Evolutionary conservation across 73 alveolate species (phyloP).

Genomic region (Paramecium bursaria): DNA sequence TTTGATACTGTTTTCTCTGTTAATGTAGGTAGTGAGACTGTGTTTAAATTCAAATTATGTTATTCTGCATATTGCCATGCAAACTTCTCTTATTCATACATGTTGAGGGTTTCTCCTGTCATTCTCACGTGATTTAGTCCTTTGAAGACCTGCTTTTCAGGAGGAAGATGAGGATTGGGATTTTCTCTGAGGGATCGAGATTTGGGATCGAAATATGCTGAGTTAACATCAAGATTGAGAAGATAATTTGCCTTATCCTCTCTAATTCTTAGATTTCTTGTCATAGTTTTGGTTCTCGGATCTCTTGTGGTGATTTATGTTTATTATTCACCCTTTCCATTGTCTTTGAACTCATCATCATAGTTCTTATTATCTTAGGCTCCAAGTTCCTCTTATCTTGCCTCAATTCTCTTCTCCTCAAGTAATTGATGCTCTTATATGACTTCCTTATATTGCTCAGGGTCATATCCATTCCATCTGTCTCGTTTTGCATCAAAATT

Average conservation of each 20-base stretch:
- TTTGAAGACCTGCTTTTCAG: constrained; percentile 70
- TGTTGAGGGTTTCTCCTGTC: constrained; percentile 74
- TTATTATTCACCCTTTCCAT: constrained; percentile 72
- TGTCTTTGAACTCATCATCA: constrained; percentile 69
- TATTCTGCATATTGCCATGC: constrained; percentile 76
- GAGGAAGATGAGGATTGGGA: constrained; percentile 78
- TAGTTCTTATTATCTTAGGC: constrained; percentile 16
- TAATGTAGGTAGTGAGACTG: constrained; percentile 87
- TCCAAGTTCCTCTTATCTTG: constrained; percentile 66
- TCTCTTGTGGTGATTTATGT: constrained; percentile 74
- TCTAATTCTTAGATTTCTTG: constrained; percentile 81
- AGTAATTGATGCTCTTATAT: constrained; percentile 77
- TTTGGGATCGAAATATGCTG: constrained; percentile 82
- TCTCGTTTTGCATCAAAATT: constrained; percentile 93
- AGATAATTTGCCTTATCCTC: constrained; percentile 87
- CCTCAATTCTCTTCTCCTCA: constrained; percentile 76
- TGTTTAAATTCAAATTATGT: constrained; percentile 78
- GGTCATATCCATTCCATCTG: constrained; percentile 97
- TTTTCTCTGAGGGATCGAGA: constrained; percentile 84
- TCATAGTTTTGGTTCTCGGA: constrained; percentile 76
- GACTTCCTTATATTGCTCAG: constrained; percentile 74
- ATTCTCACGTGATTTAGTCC: constrained; percentile 77
- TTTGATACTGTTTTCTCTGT: constrained; percentile 75
- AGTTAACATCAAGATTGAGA: constrained; percentile 76
- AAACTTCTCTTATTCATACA: constrained; percentile 79